Base-by-base conservation (phyloP, 2,329 filamentous ascomycete genomes). In the Hypoxylon sp. region DNA sequence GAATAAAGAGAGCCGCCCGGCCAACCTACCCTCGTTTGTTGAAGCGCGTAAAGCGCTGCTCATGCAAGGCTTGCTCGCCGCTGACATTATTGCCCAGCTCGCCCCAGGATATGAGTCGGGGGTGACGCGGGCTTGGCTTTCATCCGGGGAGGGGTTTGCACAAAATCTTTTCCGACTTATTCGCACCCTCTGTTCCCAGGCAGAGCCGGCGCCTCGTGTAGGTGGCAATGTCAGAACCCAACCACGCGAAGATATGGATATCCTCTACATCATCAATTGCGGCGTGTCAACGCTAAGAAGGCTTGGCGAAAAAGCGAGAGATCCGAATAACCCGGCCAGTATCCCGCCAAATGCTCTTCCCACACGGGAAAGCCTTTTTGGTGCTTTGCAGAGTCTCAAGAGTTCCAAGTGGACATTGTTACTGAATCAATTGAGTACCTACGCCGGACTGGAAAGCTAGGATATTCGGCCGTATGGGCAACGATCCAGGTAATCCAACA, bases 51-150 rank as follows among this genome's bases (percentile, higher is more conserved):
- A 97, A 78, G 91, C 96, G 0, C 90, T 93, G 73, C 81, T 99
- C 9, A 96, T 97, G 86, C 96, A 99, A 79, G 94, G 94, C 1
- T 87, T 98, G 73, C 84, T 98, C 5, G 92, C 94, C 1, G 94
- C 93, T 0, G 94, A 98, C 71, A 96, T 98, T 54, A 81, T 98
- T 2, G 89, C 93, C 0, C 90, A 90, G 8, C 83, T 97, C 11
- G 88, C 89, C 2, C 90, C 90, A 2, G 86, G 86, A 3, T 84
- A 88, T n/a, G 93, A 96, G 70, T 86, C 85, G 14, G 86, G 88
- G 3, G 80, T 97, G 6, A 91, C 94, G 3, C 88, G 88, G 60
- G 84, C 87, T 0, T 98, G 96, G 94, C 85, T 98, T 6, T 88
- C 90, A 39, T 93, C 92, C 2, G 88, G 91, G 43, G 94, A 96